phyloP scores from a whole-genome alignment of 108 stramenopile species.

The Aurantiochytrium sp. region DNA sequence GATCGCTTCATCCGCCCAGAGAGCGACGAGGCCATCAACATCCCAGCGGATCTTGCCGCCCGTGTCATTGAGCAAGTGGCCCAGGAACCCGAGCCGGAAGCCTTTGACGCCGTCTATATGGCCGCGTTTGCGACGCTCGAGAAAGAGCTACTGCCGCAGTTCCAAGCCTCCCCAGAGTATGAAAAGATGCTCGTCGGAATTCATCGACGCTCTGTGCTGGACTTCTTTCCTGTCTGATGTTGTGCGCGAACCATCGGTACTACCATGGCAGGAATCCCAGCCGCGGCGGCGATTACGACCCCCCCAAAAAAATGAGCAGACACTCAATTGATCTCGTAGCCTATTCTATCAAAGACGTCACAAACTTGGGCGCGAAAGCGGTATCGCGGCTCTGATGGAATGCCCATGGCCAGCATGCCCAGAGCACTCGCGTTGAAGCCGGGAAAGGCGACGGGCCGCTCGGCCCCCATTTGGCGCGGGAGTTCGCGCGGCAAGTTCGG shows the following conservation, averaged over 20 bases:
- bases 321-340: neutral
- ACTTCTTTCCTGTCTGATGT: neutral
- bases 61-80: neutral
- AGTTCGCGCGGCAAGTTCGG: neutral
- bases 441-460: neutral
- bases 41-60: neutral
- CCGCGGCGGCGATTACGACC: too few relatives aligned
- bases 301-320: neutral
- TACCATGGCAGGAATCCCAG: too few relatives aligned
- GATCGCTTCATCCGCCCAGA: neutral
- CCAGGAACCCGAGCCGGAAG: neutral
- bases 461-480: neutral
- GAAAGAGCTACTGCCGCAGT: neutral
- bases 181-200: neutral
- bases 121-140: neutral
- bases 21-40: neutral
- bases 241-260: too few relatives aligned
- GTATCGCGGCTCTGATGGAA: neutral
- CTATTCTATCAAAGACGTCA: neutral
- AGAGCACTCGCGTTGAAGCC: neutral
- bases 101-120: neutral
- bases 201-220: neutral
- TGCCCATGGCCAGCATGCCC: neutral
- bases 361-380: neutral
- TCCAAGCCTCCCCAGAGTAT: neutral